Conservation (phyloP, 129 eudicot species). For the Deinandra increscens region DNA sequence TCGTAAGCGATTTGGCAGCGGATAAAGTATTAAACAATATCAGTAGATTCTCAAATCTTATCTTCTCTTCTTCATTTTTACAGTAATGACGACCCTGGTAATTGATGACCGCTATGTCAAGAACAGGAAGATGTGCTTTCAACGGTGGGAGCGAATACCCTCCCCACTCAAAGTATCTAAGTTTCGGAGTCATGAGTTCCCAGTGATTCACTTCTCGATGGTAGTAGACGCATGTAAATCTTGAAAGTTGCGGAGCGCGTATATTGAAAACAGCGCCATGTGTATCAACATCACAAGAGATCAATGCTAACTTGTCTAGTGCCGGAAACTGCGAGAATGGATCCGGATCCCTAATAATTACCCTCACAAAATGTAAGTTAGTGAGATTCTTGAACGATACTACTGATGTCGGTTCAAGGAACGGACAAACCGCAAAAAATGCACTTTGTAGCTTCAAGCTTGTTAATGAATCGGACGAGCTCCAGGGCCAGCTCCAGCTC, state of each 20-base stretch:
- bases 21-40: background rate
- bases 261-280: background rate
- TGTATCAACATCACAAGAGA: background rate
- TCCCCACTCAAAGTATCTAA: background rate
- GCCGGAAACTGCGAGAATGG: slow-evolving; percentile 18
- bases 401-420: background rate
- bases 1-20: background rate
- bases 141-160: background rate
- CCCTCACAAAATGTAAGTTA: background rate
- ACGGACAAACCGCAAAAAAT: background rate
- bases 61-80: background rate
- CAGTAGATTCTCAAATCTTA: background rate
- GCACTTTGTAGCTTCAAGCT: no score
- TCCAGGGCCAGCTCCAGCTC: no score
- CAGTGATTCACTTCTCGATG: background rate
- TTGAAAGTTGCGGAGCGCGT: background rate
- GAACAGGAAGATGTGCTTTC: background rate
- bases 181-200: slow-evolving; percentile 9
- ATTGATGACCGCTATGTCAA: background rate
- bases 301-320: background rate
- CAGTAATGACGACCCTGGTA: background rate
- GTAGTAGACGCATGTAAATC: background rate
- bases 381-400: slow-evolving; percentile 8
- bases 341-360: background rate
- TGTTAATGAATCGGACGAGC: background rate